Conservation (phyloP, 1,284 basidiomycete species). For the Rhodotorula mucilaginosa region DNA sequence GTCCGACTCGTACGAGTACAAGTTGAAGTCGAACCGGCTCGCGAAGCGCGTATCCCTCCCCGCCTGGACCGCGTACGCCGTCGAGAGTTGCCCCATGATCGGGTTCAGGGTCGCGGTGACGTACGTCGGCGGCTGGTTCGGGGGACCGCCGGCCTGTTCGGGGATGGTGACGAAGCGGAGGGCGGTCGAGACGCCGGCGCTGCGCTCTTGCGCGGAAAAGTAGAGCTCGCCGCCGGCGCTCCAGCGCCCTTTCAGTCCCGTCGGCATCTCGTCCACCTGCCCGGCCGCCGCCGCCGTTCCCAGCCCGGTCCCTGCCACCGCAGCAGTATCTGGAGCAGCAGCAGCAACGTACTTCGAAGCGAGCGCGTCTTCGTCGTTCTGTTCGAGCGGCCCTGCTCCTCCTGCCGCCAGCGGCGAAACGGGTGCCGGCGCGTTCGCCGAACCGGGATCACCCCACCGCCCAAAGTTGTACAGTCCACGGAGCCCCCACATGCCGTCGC, state of each 20-base stretch:
- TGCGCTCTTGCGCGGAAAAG: slow-evolving; percentile 86
- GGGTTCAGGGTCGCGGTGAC: slow-evolving; percentile 94
- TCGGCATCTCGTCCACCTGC: slow-evolving; percentile 28
- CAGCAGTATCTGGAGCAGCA: background rate
- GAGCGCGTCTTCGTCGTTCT: background rate
- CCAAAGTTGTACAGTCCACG: slow-evolving; percentile 93
- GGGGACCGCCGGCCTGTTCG: slow-evolving; percentile 56
- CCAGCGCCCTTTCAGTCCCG: slow-evolving; percentile 78
- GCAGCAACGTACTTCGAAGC: background rate
- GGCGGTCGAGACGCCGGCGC: slow-evolving; percentile 90
- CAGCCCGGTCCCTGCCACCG: background rate
- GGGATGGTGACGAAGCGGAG: slow-evolving; percentile 87
- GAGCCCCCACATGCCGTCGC: slow-evolving; percentile 88
- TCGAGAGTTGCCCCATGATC: slow-evolving; percentile 89
- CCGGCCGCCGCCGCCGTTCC: slow-evolving; percentile 11
- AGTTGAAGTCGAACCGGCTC: slow-evolving; percentile 92
- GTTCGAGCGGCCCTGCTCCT: background rate
- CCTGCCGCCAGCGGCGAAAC: background rate
- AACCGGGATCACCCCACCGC: slow-evolving; percentile 49
- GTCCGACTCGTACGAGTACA: slow-evolving; percentile 94
- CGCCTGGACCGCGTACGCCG: slow-evolving; percentile 84
- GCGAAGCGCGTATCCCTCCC: slow-evolving; percentile 82
- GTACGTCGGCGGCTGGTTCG: slow-evolving; percentile 70
- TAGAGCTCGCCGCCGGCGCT: slow-evolving; percentile 93
- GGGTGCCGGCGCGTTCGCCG: background rate